A percentile compares a stretch with the other conserved stretches of the same genome.
phyloP scores from a whole-genome alignment of 805 yeast genomes.

The Zygosaccharomyces lentus region DNA sequence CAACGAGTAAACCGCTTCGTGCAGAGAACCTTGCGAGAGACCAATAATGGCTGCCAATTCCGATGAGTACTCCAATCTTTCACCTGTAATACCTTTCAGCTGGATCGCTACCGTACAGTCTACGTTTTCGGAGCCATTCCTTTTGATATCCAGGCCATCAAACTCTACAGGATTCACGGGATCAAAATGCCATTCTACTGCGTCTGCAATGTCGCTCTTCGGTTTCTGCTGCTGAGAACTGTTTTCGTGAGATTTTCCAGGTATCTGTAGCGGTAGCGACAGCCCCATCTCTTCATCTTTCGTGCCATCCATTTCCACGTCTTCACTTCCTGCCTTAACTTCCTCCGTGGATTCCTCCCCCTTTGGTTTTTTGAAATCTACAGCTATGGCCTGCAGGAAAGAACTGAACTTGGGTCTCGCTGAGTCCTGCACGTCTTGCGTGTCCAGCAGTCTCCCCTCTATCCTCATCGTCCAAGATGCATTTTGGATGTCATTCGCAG shows the following conservation, averaged over 20 bases:
- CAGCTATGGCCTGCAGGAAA: constrained; percentile 76
- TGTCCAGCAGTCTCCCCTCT: constrained; percentile 75
- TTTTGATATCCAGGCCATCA: constrained; percentile 85
- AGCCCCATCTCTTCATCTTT: constrained; percentile 7
- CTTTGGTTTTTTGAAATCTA: constrained; percentile 52
- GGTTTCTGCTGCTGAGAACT: constrained; percentile 34
- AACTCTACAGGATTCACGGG: constrained; percentile 51
- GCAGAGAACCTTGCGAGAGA: constrained; percentile 72
- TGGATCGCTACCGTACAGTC: constrained; percentile 72
- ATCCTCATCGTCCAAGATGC: constrained; percentile 81
- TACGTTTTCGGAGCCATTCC: constrained; percentile 66
- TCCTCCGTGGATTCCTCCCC: constrained; percentile 8
- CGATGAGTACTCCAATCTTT: constrained; percentile 54
- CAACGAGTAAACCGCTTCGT: constrained; percentile 71
- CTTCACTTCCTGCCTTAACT: constrained; percentile 7
- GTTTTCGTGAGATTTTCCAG: constrained; percentile 29
- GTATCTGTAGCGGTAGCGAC: constrained; percentile 15
- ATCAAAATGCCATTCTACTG: constrained; percentile 88
- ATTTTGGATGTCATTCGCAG: constrained; percentile 31
- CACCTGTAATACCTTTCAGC: constrained; percentile 70
- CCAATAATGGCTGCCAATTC: constrained; percentile 71
- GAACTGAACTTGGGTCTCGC: constrained; percentile 64
- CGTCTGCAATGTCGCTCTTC: constrained; percentile 22
- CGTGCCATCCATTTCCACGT: constrained; percentile 13
- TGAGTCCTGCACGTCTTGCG: constrained; percentile 45